Evolutionary conservation across 2,329 filamentous ascomycete species (phyloP).

Genomic region (Botryotinia calthae): DNA sequence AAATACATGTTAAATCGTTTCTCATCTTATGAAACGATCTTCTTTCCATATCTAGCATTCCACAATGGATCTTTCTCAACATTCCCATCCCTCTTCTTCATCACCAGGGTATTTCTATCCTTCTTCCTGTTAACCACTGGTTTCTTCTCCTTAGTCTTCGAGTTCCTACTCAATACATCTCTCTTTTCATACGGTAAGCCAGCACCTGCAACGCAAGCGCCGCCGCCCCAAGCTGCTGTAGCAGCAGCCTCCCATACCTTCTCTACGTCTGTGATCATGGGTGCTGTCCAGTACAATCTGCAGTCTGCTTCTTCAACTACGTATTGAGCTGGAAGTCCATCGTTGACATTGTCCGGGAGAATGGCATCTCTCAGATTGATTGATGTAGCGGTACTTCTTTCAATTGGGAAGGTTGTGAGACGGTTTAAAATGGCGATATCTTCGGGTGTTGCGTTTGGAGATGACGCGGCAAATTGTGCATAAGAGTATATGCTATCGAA

Average conservation of each 20-base stretch:
- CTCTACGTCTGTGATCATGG: slow-evolving; percentile 51
- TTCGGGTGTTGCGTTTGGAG: slow-evolving; percentile 23
- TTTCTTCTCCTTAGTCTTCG: slow-evolving; percentile 5
- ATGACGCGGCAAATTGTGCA: slow-evolving; percentile 23
- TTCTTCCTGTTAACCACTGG: neutral
- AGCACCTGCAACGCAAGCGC: slow-evolving; percentile 37
- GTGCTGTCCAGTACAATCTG: slow-evolving; percentile 56
- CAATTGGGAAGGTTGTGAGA: slow-evolving; percentile 26
- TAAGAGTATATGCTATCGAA: slow-evolving; percentile 28
- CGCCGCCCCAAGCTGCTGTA: slow-evolving; percentile 43
- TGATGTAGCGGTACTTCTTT: slow-evolving; percentile 36
- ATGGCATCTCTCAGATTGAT: slow-evolving; percentile 46
- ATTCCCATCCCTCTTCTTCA: slow-evolving; percentile 7
- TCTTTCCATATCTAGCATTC: slow-evolving; percentile 10
- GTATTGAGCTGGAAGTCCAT: slow-evolving; percentile 55
- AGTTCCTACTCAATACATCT: neutral
- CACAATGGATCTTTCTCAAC: slow-evolving; percentile 6
- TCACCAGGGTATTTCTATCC: neutral
- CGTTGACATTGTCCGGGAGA: slow-evolving; percentile 35
- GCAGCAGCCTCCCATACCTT: slow-evolving; percentile 51
- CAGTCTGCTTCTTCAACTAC: slow-evolving; percentile 60
- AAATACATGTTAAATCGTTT: neutral
- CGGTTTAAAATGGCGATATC: slow-evolving; percentile 25
- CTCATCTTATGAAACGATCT: neutral
- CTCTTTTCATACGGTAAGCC: slow-evolving; percentile 26